A percentile compares a stretch with the other conserved stretches of the same genome.
Conservation (phyloP, 2,329 filamentous ascomycete genomes). For the Fusarium penzigii region DNA sequence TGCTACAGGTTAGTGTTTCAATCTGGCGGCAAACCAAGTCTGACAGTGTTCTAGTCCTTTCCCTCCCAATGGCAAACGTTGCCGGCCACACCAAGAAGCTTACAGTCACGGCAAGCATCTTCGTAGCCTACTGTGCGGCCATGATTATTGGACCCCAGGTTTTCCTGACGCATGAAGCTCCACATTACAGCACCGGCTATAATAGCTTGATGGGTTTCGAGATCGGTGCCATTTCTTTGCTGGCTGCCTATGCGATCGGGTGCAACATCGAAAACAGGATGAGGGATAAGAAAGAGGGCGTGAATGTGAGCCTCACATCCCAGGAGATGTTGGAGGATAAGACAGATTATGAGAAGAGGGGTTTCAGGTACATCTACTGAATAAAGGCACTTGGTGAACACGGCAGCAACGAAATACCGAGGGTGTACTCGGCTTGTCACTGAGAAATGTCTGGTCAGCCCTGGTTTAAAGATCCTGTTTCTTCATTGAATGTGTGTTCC, state of each 20-base stretch:
- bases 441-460: too few relatives aligned
- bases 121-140: conserved; percentile 45
- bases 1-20: conserved; percentile 18
- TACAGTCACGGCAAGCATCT: conserved; percentile 45
- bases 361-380: conserved; percentile 5
- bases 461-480: too few relatives aligned
- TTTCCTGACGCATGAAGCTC: conserved; percentile 47
- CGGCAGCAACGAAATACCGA: too few relatives aligned
- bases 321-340: conserved; percentile 1
- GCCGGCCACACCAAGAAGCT: conserved; percentile 31
- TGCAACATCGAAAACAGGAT: background rate
- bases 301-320: background rate
- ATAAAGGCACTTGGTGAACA: too few relatives aligned
- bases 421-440: too few relatives aligned
- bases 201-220: conserved; percentile 1
- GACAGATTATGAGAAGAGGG: conserved; percentile 6
- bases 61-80: conserved; percentile 27
- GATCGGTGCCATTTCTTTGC: conserved; percentile 1
- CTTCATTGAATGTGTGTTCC: too few relatives aligned
- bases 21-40: too few relatives aligned
- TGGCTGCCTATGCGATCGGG: background rate
- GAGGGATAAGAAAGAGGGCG: conserved; percentile 1
- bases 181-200: conserved; percentile 38
- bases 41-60: too few relatives aligned
- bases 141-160: conserved; percentile 37